A percentile compares a stretch with the other conserved stretches of the same genome.
These are phyloP conservation scores for Populus tremula DNA, from an alignment of 345 rosid species.

Conservation along the genomic window DNA sequence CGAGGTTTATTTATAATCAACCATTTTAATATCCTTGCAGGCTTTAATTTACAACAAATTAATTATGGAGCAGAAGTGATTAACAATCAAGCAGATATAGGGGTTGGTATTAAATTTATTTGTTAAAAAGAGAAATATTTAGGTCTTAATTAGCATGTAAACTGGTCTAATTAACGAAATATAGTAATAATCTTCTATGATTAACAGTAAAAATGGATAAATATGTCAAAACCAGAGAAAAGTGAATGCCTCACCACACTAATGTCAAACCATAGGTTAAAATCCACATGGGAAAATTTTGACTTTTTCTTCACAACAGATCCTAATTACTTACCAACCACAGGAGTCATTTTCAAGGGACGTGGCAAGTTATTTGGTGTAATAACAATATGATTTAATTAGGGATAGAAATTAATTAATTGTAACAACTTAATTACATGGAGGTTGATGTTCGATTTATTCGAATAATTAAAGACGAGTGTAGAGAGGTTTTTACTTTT, in stretches of 20 bases:
- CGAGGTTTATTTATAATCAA: neutral
- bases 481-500: no score
- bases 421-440: no score
- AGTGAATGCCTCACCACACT: neutral
- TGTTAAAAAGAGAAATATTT: no score
- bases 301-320: neutral
- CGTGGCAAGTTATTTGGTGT: neutral
- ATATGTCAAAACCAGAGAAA: neutral
- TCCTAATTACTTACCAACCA: neutral
- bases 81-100: no score
- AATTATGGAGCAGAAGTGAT: no score
- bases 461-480: no score
- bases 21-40: neutral
- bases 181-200: neutral
- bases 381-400: neutral
- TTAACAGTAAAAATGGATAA: neutral
- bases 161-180: no score
- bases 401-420: no score
- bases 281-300: neutral
- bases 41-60: neutral
- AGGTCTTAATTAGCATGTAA: no score
- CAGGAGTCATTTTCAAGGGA: neutral
- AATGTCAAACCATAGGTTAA: neutral
- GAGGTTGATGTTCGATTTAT: no score
- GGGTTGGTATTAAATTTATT: no score